Evolutionary conservation across 306 rosid species (phyloP), one percentile per base, ranked within the genome.

Genomic region (Amphicarpaea edgeworthii): DNA sequence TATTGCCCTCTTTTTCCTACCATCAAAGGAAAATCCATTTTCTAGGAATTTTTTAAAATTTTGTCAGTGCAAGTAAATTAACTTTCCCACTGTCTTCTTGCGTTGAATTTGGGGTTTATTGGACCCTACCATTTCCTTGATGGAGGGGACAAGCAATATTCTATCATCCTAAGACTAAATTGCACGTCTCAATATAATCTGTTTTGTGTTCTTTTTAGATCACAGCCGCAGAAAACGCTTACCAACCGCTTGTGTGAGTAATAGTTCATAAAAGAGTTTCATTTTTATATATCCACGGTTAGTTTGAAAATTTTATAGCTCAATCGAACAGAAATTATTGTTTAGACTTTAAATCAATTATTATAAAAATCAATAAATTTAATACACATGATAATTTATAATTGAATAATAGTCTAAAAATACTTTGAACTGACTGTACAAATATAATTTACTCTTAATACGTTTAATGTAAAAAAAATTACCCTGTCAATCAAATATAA

Each of bases 101-200:
- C 67, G 83, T 72, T 84, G 83, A 80, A 76, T 65, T 47, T 76
- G 57, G 55, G 64, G 50, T 43, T 72, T 3, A 24, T 14, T 20
- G 51, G 87, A 50, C 77, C 87, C 87, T 55, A 77, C 83, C 80
- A 84, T 50, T 84, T 84, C 83, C 87, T 84, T 81, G 72, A 84
- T 81, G 83, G 62, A 72, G 64, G 87, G 83, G 77, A 72, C 17
- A 45, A 43, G 2, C 62, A 72, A 28, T 84, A 80, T 84, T 84
- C 79, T 76, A 71, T 66, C 72, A 41, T 34, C 42, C 23, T 24
- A 40, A 40, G 12, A 40, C 45, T 8, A 1, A 76, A 64, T 24
- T 82, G 53, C 76, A 72, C 49, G 34, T 38, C 78, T 70, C 67
- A 47, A 68, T 73, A 70, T 49, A 71, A 47, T 50, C 19, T 32